Evolutionary conservation across 768 basidiomycete species (phyloP).

Genomic region (Polyporus arcularius): DNA sequence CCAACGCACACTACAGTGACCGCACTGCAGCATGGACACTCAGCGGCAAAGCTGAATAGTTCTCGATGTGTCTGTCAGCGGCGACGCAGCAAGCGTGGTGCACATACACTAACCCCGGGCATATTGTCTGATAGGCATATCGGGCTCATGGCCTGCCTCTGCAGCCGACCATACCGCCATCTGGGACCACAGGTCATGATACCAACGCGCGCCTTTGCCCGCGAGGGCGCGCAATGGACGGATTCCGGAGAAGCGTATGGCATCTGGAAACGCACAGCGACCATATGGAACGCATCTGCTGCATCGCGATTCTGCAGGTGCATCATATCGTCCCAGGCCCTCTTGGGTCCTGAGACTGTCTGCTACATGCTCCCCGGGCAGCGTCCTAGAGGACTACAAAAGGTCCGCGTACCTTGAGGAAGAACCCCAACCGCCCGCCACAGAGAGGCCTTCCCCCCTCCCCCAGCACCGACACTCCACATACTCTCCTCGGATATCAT

Average conservation of each 20-base stretch:
- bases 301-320: constrained; percentile 3
- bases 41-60: neutral
- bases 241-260: constrained; percentile 2
- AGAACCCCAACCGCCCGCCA: neutral
- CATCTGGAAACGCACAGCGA: neutral
- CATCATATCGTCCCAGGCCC: neutral
- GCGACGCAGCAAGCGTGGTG: neutral
- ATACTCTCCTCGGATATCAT: constrained; percentile 6
- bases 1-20: neutral
- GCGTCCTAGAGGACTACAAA: constrained; percentile 2
- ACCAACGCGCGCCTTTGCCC: constrained; percentile 1
- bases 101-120: neutral
- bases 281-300: constrained; percentile 12
- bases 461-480: neutral
- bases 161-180: constrained; percentile 6
- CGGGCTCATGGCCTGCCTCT: constrained; percentile 1
- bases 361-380: neutral
- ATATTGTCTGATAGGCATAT: constrained; percentile 5
- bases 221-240: neutral
- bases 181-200: neutral
- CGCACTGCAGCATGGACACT: neutral
- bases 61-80: constrained; percentile 1
- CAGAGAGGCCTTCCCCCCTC: constrained; percentile 5
- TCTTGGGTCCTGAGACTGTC: constrained; percentile 2
- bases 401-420: neutral